A percentile compares a stretch with the other conserved stretches of the same genome.
Conservation (phyloP, 192 early-diverging fungal species). For the Backusella psychrophila region DNA sequence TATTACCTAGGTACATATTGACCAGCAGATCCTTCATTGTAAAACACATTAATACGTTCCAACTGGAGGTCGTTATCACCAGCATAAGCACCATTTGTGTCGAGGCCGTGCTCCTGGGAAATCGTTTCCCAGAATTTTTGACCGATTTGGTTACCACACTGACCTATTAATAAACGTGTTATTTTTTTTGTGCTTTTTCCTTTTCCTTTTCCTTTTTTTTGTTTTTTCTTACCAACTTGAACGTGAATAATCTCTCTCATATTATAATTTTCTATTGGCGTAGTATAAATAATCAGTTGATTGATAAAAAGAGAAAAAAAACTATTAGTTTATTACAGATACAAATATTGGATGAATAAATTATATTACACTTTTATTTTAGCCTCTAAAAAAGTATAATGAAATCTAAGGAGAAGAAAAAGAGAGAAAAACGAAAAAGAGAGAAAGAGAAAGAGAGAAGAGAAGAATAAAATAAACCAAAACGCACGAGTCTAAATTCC, state of each 20-base stretch:
- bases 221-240: slow-evolving; percentile 44
- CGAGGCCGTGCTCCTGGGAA: slow-evolving; percentile 78
- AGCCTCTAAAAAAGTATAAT: background rate
- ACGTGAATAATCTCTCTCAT: slow-evolving; percentile 63
- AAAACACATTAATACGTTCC: slow-evolving; percentile 85
- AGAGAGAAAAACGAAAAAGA: background rate
- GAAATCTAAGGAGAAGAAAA: background rate
- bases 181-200: background rate
- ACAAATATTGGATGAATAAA: no score
- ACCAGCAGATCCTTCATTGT: slow-evolving; percentile 63
- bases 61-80: slow-evolving; percentile 67
- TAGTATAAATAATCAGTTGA: background rate
- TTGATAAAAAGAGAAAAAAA: background rate
- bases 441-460: background rate
- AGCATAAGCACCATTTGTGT: slow-evolving; percentile 55
- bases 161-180: slow-evolving; percentile 32
- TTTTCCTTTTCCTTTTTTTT: background rate
- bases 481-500: background rate
- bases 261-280: slow-evolving; percentile 3
- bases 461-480: background rate
- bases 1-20: slow-evolving; percentile 68
- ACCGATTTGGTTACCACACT: slow-evolving; percentile 68
- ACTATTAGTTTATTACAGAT: background rate
- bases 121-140: slow-evolving; percentile 89
- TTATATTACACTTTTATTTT: background rate